Evolutionary conservation across 108 stramenopile genomes (phyloP).

Genomic region (Cyclotella baltica): DNA sequence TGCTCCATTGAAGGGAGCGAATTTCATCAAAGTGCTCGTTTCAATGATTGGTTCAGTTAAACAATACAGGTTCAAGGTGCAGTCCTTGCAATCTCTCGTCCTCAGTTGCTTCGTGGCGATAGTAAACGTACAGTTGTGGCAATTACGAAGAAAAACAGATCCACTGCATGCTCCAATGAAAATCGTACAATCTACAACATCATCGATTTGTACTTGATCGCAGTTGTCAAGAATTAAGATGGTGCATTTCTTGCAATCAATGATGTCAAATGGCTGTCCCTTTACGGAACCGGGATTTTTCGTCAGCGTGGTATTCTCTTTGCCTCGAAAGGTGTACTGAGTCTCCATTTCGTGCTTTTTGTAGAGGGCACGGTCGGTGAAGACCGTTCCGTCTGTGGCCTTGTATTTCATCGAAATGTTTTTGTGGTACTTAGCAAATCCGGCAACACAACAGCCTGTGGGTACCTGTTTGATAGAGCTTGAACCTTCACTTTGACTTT

Average conservation of each 20-base stretch:
- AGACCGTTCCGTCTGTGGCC: conserved; percentile 80
- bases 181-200: conserved; percentile 60
- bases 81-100: conserved; percentile 74
- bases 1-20: conserved; percentile 76
- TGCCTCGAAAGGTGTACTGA: conserved; percentile 74
- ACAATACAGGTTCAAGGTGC: conserved; percentile 70
- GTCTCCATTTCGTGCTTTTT: conserved; percentile 79
- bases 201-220: conserved; percentile 81
- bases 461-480: too few relatives aligned
- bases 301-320: conserved; percentile 44
- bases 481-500: too few relatives aligned
- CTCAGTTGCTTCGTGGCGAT: conserved; percentile 84
- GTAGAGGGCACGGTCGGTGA: conserved; percentile 59
- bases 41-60: conserved; percentile 89
- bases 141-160: conserved; percentile 78
- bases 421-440: too few relatives aligned
- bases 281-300: conserved; percentile 68
- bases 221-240: conserved; percentile 66
- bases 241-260: conserved; percentile 59
- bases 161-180: conserved; percentile 82
- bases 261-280: conserved; percentile 78
- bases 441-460: too few relatives aligned
- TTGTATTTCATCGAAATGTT: conserved; percentile 45
- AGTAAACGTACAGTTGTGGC: conserved; percentile 70
- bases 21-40: conserved; percentile 57